These are phyloP conservation scores for Pseudogymnoascus sp. DNA, from an alignment of 2,329 filamentous ascomycete species.

Conservation along the genomic window DNA sequence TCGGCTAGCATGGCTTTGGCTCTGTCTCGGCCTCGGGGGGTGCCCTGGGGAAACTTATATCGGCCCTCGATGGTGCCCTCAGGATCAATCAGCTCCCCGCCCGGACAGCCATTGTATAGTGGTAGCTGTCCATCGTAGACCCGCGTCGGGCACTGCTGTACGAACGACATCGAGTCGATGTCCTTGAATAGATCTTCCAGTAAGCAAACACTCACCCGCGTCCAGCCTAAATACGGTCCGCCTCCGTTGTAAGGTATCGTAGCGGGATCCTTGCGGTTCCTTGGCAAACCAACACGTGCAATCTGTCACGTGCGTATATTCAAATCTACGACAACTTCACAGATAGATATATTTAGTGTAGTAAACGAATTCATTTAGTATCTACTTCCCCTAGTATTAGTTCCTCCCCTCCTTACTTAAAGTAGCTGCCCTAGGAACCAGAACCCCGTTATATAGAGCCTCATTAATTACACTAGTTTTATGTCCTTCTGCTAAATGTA, in stretches of 20 bases:
- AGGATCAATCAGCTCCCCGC: neutral
- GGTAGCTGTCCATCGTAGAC: neutral
- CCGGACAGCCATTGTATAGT: neutral
- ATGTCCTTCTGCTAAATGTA: too few relatives aligned
- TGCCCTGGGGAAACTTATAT: neutral
- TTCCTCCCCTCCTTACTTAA: too few relatives aligned
- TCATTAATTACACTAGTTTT: too few relatives aligned
- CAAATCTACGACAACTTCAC: too few relatives aligned
- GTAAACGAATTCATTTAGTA: too few relatives aligned
- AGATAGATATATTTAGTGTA: too few relatives aligned
- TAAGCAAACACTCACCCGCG: neutral
- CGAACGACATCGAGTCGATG: neutral
- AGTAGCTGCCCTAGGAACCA: too few relatives aligned
- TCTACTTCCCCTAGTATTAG: too few relatives aligned
- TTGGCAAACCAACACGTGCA: too few relatives aligned
- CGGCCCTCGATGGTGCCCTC: neutral
- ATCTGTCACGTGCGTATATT: too few relatives aligned
- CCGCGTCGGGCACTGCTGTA: neutral
- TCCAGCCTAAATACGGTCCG: neutral
- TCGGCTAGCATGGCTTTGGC: neutral
- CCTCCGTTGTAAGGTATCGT: neutral
- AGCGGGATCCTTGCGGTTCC: neutral
- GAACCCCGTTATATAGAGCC: too few relatives aligned
- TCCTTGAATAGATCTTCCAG: neutral
- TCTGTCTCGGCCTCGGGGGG: neutral